Evolutionary conservation across 2,329 filamentous ascomycete species (phyloP), one percentile per base, ranked within the genome.

Genomic region (Penicillium sp.): DNA sequence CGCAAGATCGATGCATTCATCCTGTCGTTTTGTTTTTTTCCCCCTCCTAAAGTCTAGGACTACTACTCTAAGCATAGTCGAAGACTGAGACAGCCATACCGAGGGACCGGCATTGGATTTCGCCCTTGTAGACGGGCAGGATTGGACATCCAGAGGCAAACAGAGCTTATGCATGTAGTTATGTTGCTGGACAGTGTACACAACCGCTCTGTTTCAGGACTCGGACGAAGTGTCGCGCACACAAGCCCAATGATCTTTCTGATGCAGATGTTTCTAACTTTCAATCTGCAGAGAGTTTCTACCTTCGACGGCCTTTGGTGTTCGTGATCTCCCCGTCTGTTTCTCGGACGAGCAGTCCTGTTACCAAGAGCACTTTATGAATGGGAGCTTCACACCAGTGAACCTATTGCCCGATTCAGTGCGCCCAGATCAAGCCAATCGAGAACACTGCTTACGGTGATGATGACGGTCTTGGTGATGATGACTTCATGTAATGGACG

Each of bases 81-180:
- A 82, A 85, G 12, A 73, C 76, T 20, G 76, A 75, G 12, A 93
- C 86, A n/a, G 88, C 88, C 90, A 94, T 93, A 20, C 90, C 90
- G 3, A 94, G 84, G 5, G 88, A 90, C 10, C 87, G 86, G 61
- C 89, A 90, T 75, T 94, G 90, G 50, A 93, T 91, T 72, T 92
- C 88, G 25, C 90, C 90, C 1, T 81, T 81, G 63, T 86, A 81
- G 20, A 94, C 90, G 1, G 90, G 90, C 1, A 91, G 81, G 4
- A 93, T 81, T 0, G 90, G 89, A 57, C 89, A 94, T 0, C 92
- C 90, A 0, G 91, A 89, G 45, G 93, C 94, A 70, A 98, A 99
- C 37, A 98, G 86, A 0, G 93, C n/a, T n/a, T n/a, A n/a, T n/a
- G n/a, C n/a, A n/a, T n/a, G n/a, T n/a, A n/a, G n/a, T n/a, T n/a